Percentiles rank a stretch among this genome's conserved stretches.
Evolutionary conservation across 2,329 filamentous ascomycete species (phyloP).

Genomic region (Alternaria alternata): DNA sequence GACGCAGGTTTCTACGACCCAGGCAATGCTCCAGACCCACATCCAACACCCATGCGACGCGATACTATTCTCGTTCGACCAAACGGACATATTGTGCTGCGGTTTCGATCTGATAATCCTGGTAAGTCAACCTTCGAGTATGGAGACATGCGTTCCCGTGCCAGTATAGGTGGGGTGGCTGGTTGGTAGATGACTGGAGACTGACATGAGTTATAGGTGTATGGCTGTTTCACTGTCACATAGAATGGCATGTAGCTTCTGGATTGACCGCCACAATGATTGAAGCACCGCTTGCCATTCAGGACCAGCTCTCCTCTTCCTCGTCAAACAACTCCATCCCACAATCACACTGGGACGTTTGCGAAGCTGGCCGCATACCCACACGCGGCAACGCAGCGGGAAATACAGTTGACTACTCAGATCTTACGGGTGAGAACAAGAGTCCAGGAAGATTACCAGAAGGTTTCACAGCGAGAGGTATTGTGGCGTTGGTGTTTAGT

Average conservation of each 20-base stretch:
- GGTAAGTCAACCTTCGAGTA: constrained; percentile 16
- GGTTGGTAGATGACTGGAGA: neutral
- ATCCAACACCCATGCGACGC: constrained; percentile 56
- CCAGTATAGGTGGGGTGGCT: neutral
- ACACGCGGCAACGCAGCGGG: constrained; percentile 76
- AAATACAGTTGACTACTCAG: constrained; percentile 69
- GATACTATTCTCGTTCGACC: constrained; percentile 64
- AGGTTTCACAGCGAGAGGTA: constrained; percentile 75
- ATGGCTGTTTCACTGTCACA: constrained; percentile 46
- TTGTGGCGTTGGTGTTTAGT: constrained; percentile 78
- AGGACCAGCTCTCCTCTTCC: constrained; percentile 53
- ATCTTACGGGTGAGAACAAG: constrained; percentile 62
- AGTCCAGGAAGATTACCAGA: constrained; percentile 66
- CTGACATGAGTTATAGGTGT: constrained; percentile 12
- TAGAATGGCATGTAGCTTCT: constrained; percentile 54
- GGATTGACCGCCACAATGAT: constrained; percentile 62
- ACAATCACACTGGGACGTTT: constrained; percentile 66
- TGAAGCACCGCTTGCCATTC: constrained; percentile 65
- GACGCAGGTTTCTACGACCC: constrained; percentile 58
- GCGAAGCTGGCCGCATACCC: constrained; percentile 61
- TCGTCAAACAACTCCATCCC: constrained; percentile 59
- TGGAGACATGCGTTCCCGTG: neutral
- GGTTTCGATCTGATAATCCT: constrained; percentile 63
- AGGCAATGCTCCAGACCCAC: constrained; percentile 30
- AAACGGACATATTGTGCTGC: constrained; percentile 63